phyloP scores from a whole-genome alignment of 305 asterid genomes.

The Fraxinus platypoda region DNA sequence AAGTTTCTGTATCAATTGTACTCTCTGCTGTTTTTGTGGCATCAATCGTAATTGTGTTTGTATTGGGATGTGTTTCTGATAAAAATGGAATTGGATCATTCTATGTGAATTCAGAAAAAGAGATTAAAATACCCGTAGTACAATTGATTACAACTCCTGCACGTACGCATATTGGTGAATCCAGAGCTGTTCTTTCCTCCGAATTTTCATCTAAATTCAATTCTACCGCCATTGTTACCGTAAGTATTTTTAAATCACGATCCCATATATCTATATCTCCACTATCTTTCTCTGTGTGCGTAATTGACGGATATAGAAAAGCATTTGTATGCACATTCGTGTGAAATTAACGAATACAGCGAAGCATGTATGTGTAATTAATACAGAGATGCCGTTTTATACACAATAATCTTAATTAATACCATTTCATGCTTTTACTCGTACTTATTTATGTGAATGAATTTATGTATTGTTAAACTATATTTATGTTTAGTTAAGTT shows the following conservation, averaged over 20 bases:
- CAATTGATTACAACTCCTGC: constrained; percentile 35
- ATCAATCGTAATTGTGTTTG: constrained; percentile 28
- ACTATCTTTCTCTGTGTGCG: background rate
- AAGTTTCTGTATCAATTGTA: constrained; percentile 16
- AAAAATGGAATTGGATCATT: constrained; percentile 25
- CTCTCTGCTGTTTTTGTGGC: constrained; percentile 25
- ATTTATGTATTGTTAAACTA: background rate
- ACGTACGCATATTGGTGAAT: constrained; percentile 21
- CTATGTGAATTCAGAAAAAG: constrained; percentile 1
- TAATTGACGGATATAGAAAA: background rate
- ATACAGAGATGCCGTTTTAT: background rate
- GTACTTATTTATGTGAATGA: background rate
- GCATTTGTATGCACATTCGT: background rate
- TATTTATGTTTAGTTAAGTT: background rate
- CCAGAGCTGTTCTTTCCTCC: constrained; percentile 39
- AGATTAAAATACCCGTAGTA: constrained; percentile 24
- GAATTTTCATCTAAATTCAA: constrained; percentile 38
- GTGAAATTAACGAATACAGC: background rate
- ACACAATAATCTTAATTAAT: background rate
- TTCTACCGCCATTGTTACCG: constrained; percentile 18
- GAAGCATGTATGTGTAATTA: background rate
- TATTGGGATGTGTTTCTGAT: constrained; percentile 22
- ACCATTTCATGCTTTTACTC: background rate
- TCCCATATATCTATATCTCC: background rate
- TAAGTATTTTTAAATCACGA: constrained; percentile 17